Conservation (phyloP, 257 asterid genomes). For the Jaltomata sinuosa region DNA sequence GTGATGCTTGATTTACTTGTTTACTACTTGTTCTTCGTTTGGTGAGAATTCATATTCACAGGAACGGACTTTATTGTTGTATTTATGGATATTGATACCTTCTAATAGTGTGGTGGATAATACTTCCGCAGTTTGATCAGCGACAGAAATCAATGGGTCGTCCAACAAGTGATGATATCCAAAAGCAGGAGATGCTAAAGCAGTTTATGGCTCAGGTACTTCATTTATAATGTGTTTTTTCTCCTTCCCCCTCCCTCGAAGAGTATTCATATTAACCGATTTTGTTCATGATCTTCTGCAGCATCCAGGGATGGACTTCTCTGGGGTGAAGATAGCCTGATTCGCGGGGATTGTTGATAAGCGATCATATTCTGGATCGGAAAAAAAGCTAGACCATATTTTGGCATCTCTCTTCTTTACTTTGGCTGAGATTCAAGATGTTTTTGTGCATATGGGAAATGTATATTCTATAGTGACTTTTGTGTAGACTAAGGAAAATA, state of each 20-base stretch:
- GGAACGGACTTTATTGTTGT: neutral
- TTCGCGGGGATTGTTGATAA: neutral
- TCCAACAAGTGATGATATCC: conserved; percentile 63
- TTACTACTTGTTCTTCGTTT: neutral
- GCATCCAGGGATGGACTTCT: conserved; percentile 74
- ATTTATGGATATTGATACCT: neutral
- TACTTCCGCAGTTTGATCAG: conserved; percentile 38
- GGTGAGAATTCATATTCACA: neutral
- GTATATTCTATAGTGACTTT: neutral
- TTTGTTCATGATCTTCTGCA: conserved; percentile 16
- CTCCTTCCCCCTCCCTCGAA: neutral
- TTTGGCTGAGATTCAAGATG: neutral
- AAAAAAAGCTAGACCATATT: neutral
- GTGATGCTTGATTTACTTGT: neutral
- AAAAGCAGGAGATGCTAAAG: conserved; percentile 58
- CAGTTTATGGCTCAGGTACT: conserved; percentile 68
- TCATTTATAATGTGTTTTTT: neutral
- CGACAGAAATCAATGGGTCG: conserved; percentile 60
- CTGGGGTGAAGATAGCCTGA: conserved; percentile 39
- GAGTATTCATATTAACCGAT: neutral
- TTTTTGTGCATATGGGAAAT: neutral
- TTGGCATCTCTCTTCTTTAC: neutral
- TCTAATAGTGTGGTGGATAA: neutral
- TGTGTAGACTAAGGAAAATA: neutral
- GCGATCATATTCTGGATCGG: neutral